Evolutionary conservation across 306 rosid genomes (phyloP), one percentile per base, ranked within the genome.

Genomic region (Hippophae rhamnoides): DNA sequence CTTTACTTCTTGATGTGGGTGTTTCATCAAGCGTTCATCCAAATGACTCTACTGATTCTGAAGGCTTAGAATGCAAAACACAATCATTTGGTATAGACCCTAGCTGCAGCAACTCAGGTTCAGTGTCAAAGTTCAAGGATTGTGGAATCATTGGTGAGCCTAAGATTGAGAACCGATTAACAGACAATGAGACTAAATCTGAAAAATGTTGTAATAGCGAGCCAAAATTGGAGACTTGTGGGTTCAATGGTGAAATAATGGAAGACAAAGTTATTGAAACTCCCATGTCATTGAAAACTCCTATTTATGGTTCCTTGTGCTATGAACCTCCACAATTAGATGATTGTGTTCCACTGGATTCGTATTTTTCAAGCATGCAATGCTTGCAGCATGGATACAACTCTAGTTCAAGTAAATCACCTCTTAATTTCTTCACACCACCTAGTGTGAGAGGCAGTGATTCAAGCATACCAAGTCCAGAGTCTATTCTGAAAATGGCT

Each of bases 401-500:
- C 70, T 74, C 75, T 59, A 81, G 75, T 69, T 77, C 85, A 43
- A 55, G 62, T 44, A 9, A 61, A 56, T 80, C 95, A 10, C 95
- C 92, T 65, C 44, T 67, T 60, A 77, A 81, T 76, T 85, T 76
- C 79, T 81, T 67, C 75, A 92, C 98, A 66, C 98, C 98, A 54
- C 89, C 98, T 81, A 68, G 81, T 58, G 84, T 56, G 70, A 85
- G 84, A 79, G 70, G 69, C 57, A 64, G 74, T 52, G 75, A 76
- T 60, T 71, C 66, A 72, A 69, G 69, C 70, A 57, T 71, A 40
- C 79, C 65, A 56, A 80, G 95, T 68, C 99, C 99, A n/a, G 89
- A 88, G 75, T 85, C 95, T 42, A 81, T 88, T 63, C 79, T 88
- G 82, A 88, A 79, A 77, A 77, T 73, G 73, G 97, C 97, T 50